These are phyloP conservation scores for Pelargonium cotyledonis DNA, from an alignment of 441 rosid species.

Conservation along the genomic window DNA sequence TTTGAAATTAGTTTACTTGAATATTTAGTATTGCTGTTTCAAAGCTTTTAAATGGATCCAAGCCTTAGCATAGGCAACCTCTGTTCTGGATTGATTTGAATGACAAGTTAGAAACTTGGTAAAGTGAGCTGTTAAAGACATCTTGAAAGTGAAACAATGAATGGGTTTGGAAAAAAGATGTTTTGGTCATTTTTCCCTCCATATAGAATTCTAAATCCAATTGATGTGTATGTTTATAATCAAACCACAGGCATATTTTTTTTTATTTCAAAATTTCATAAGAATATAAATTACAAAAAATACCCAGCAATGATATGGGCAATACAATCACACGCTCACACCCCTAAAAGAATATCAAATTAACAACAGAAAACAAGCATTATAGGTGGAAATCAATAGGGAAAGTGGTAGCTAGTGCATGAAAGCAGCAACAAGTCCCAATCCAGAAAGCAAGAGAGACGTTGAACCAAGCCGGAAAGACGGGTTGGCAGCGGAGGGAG, in stretches of 20 bases:
- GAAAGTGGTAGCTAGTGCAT: background rate
- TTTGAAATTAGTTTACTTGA: background rate
- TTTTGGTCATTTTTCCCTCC: too few species aligned
- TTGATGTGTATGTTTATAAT: background rate
- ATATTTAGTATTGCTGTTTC: too few species aligned
- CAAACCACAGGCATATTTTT: background rate
- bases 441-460: constrained; percentile 32
- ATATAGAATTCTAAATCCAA: too few species aligned
- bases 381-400: too few species aligned
- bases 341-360: constrained; percentile 25
- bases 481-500: constrained; percentile 45
- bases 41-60: too few species aligned
- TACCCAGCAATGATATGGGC: background rate
- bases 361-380: background rate
- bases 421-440: constrained; percentile 25
- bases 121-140: background rate
- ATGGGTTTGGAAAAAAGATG: background rate
- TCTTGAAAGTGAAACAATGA: background rate
- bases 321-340: constrained; percentile 5
- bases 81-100: too few species aligned
- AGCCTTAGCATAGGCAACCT: too few species aligned
- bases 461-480: constrained; percentile 31
- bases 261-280: constrained; percentile 1
- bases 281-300: background rate
- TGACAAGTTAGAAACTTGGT: background rate